A percentile compares a stretch with the other conserved stretches of the same genome.
Evolutionary conservation across 139 green algal genomes (phyloP).

Genomic region (Chlamydomonas applanata): DNA sequence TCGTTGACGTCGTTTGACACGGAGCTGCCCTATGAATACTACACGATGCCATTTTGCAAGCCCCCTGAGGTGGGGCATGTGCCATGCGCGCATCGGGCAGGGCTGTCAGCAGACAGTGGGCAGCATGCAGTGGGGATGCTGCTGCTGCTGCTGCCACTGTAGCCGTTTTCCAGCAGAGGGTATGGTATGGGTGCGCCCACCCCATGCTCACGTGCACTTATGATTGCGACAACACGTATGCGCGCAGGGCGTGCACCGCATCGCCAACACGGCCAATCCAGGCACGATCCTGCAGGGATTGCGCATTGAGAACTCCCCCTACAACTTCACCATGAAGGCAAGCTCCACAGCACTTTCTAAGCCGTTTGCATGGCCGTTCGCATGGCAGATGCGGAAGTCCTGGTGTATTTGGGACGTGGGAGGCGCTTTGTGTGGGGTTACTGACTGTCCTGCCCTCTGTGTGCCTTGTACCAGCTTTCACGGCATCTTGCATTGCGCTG

Average conservation of each 20-base stretch:
- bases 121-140: no score
- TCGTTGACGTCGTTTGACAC: constrained; percentile 88
- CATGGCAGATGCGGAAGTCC: not conserved
- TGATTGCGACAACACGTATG: no score
- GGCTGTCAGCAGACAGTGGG: no score
- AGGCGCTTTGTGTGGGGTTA: not conserved
- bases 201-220: no score
- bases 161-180: no score
- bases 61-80: constrained; percentile 67
- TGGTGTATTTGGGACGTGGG: not conserved
- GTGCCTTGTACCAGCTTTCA: not conserved
- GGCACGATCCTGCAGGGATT: constrained; percentile 90
- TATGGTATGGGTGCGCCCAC: no score
- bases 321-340: constrained; percentile 89
- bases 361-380: not conserved
- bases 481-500: not conserved
- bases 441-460: no score
- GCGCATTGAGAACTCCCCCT: constrained; percentile 86
- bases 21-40: constrained; percentile 93
- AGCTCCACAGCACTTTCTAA: not conserved
- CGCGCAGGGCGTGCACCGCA: constrained; percentile 58
- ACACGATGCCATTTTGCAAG: constrained; percentile 92
- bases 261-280: constrained; percentile 78
- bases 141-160: no score
- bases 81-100: no score